Percentiles rank a stretch among this genome's conserved stretches.
phyloP scores from a whole-genome alignment of 176 grass and related monocot genomes.

The Phragmites australis region DNA sequence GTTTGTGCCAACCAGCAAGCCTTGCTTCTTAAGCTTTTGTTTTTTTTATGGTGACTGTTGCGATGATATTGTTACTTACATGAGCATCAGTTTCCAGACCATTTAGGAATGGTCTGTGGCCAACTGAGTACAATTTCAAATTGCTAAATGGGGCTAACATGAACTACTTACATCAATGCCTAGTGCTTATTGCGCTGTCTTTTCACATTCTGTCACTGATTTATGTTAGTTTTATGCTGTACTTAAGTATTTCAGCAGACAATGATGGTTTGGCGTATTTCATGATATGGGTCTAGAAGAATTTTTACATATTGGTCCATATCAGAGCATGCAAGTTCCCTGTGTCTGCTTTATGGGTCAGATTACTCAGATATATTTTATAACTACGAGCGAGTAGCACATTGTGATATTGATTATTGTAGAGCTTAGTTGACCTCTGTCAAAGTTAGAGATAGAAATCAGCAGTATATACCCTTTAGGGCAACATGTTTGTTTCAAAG shows the following conservation, averaged over 20 bases:
- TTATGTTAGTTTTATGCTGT: neutral
- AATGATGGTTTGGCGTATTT: constrained; percentile 17
- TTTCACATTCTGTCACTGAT: neutral
- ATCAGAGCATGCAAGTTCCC: neutral
- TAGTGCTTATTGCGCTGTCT: neutral
- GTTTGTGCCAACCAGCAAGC: neutral
- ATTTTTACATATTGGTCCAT: neutral
- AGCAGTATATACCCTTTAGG: neutral
- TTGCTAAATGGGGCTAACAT: neutral
- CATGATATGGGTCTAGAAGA: neutral
- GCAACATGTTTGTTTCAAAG: neutral
- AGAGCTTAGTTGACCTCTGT: neutral
- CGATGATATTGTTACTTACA: neutral
- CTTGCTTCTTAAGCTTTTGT: neutral
- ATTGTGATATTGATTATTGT: constrained; percentile 1
- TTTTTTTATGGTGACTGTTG: neutral
- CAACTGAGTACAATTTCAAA: neutral
- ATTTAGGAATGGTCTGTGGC: neutral
- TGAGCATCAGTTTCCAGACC: neutral
- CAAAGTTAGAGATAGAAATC: neutral
- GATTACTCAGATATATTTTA: neutral
- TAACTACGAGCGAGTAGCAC: neutral
- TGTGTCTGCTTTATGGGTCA: neutral
- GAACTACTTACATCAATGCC: neutral
- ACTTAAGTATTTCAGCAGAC: neutral